Base-by-base conservation (phyloP, 1,284 basidiomycete genomes). In the Tremellales sp. region DNA sequence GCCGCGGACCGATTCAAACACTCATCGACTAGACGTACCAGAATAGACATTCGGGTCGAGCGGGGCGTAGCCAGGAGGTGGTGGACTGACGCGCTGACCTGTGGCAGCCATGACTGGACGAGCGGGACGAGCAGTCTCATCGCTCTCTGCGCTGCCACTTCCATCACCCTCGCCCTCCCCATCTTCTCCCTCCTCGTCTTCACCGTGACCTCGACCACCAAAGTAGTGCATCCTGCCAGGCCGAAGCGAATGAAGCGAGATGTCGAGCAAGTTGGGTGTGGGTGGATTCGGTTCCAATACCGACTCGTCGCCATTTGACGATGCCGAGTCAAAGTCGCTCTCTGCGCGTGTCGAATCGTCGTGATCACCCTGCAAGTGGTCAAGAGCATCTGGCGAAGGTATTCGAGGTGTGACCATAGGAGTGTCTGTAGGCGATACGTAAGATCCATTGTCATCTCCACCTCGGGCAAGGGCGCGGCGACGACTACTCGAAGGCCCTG, bases 211-310 rank as follows among this genome's bases (percentile, higher is more conserved):
- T 35, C 56, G 41, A 22, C 53, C 49, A 35, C 61, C 61, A 48
- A 74, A 75, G 50, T 70, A 71, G 15, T 31, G 29, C 44, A 57
- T 49, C 22, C 54, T 51, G 19, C 54, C 49, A 24, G 51, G 58
- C 5, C 65, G 56, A 1, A 75, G 53, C 3, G 69, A 68, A 39
- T 78, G 76, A 39, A 81, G 60, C 12, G 75, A 77, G 42, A 80
- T 80, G 52, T 81, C 79, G 4, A 79, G 65, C 22, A 76, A 59
- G 49, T 79, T 77, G 0, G 79, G 79, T 23, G 79, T 81, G 0
- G 79, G 79, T 12, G 79, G 79, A 56, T 80, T 80, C 51, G 19
- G 11, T 19, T 31, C 17, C 21, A 24, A 5, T n/a, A 24, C 21
- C 10, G 36, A 23, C 49, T 26, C 40, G 19, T 43, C 45, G 15